These are phyloP conservation scores for Eucalyptus urophylla DNA, from an alignment of 345 rosid genomes.

Conservation along the genomic window DNA sequence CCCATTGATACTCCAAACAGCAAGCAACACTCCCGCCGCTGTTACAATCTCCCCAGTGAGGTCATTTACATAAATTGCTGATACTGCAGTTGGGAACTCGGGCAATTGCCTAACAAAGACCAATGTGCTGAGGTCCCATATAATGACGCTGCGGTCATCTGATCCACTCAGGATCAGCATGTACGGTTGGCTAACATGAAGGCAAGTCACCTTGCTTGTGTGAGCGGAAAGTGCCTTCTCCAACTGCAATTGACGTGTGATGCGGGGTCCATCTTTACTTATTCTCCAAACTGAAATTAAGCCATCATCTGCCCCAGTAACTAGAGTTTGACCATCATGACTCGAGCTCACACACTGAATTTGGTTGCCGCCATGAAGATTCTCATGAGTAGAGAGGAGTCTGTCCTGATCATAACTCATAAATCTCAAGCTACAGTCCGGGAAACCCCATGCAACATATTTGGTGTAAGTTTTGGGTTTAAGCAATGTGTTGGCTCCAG, in stretches of 20 bases:
- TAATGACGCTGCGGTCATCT: conserved; percentile 84
- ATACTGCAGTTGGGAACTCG: conserved; percentile 71
- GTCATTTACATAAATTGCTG: conserved; percentile 88
- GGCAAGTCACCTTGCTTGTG: conserved; percentile 73
- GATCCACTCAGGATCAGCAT: conserved; percentile 94
- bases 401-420: conserved; percentile 95
- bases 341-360: conserved; percentile 79
- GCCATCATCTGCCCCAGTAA: conserved; percentile 95
- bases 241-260: conserved; percentile 34
- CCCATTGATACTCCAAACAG: conserved; percentile 97
- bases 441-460: conserved; percentile 93
- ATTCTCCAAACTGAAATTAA: conserved; percentile 84
- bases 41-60: conserved; percentile 92
- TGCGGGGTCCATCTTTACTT: conserved; percentile 55
- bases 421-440: conserved; percentile 94
- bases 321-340: conserved; percentile 89
- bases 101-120: conserved; percentile 85
- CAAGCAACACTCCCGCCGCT: conserved; percentile 91
- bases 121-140: conserved; percentile 95
- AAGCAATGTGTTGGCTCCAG: conserved; percentile 60
- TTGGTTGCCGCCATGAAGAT: conserved; percentile 92
- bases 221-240: conserved; percentile 87
- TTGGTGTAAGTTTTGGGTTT: conserved; percentile 87
- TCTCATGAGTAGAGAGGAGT: conserved; percentile 90
- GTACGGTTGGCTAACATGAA: conserved; percentile 94